Evolutionary conservation across 768 basidiomycete species (phyloP).

Genomic region (Steccherinum ochraceum): DNA sequence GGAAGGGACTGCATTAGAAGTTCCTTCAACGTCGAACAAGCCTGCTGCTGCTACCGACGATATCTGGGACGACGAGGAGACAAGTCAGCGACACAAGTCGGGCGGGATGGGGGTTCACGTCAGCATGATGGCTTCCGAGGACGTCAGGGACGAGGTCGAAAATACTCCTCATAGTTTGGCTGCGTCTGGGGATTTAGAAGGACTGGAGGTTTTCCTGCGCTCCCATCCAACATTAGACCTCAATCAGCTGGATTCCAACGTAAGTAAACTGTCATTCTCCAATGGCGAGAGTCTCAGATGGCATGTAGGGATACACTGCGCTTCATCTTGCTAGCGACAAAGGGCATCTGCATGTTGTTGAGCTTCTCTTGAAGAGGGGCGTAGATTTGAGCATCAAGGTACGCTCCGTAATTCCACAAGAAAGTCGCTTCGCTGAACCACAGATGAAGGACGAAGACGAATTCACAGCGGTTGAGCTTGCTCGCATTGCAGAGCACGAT

Average conservation of each 20-base stretch:
- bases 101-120: slow-evolving; percentile 50
- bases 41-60: slow-evolving; percentile 30
- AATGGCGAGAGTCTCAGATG: not conserved
- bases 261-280: no score
- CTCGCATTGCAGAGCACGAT: slow-evolving; percentile 48
- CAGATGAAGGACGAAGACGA: slow-evolving; percentile 71
- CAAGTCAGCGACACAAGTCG: slow-evolving; percentile 9
- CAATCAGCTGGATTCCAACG: slow-evolving; percentile 66
- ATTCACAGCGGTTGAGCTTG: slow-evolving; percentile 54
- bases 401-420: no score
- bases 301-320: slow-evolving; percentile 74
- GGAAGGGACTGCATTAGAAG: slow-evolving; percentile 22
- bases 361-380: slow-evolving; percentile 53
- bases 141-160: slow-evolving; percentile 26
- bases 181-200: slow-evolving; percentile 45
- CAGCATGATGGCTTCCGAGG: slow-evolving; percentile 43
- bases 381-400: slow-evolving; percentile 67
- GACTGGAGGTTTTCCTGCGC: slow-evolving; percentile 38
- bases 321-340: slow-evolving; percentile 85
- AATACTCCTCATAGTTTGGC: slow-evolving; percentile 58
- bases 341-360: slow-evolving; percentile 54
- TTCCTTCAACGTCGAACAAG: slow-evolving; percentile 1
- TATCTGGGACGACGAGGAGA: slow-evolving; percentile 37
- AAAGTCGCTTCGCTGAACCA: no score
- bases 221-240: slow-evolving; percentile 39